phyloP scores from a whole-genome alignment of 768 basidiomycete species.

The Leccinum ochraceum region DNA sequence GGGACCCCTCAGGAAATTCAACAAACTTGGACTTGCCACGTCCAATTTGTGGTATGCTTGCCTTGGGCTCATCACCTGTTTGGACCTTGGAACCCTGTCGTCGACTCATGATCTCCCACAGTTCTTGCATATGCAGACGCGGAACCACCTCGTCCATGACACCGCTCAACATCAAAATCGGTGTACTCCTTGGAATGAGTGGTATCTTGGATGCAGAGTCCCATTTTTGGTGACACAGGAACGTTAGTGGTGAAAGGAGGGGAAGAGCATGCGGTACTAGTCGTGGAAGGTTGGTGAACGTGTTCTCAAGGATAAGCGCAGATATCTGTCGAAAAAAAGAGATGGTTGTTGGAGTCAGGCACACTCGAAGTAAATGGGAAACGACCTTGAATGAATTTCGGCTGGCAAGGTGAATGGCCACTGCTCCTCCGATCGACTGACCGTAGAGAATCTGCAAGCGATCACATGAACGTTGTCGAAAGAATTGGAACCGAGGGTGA shows the following conservation, averaged over 20 bases:
- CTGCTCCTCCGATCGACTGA: constrained; percentile 91
- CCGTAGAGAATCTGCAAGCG: constrained; percentile 67
- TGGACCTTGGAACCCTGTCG: constrained; percentile 41
- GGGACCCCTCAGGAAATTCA: constrained; percentile 54
- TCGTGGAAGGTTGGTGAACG: constrained; percentile 81
- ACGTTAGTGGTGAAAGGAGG: constrained; percentile 66
- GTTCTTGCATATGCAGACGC: constrained; percentile 54
- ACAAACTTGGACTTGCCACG: constrained; percentile 55
- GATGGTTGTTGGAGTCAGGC: background rate
- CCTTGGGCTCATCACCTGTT: constrained; percentile 27
- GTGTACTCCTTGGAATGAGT: constrained; percentile 60
- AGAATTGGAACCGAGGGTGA: background rate
- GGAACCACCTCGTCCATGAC: constrained; percentile 54
- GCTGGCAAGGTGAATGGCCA: constrained; percentile 84
- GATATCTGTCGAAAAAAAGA: constrained; percentile 48
- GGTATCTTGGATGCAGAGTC: constrained; percentile 69
- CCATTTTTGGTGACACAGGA: constrained; percentile 89
- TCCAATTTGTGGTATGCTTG: constrained; percentile 46
- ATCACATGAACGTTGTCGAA: background rate
- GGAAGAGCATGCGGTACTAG: constrained; percentile 85
- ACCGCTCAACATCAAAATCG: constrained; percentile 85
- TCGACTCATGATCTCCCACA: constrained; percentile 62
- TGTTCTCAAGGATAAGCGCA: constrained; percentile 90
- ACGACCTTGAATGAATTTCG: constrained; percentile 67
- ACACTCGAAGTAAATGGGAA: background rate